A percentile compares a stretch with the other conserved stretches of the same genome.
phyloP scores from a whole-genome alignment of 306 rosid genomes.

The Elaeagnus macrophylla region DNA sequence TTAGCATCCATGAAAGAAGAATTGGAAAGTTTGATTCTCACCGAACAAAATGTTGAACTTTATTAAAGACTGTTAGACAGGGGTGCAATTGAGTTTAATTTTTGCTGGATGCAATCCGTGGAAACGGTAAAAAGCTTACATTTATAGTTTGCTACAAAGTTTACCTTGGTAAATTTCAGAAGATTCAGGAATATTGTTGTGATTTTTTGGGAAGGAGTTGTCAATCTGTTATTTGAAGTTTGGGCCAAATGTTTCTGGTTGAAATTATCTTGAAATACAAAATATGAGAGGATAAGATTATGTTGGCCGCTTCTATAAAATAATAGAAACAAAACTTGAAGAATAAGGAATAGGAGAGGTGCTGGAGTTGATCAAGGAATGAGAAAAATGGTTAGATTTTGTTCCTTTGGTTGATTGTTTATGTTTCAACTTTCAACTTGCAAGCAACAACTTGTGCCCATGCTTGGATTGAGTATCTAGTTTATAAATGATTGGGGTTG shows the following conservation, averaged over 20 bases:
- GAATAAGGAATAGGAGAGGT: neutral
- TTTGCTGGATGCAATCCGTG: neutral
- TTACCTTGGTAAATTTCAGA: neutral
- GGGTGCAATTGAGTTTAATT: neutral
- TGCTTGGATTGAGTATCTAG: neutral
- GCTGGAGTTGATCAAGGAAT: neutral
- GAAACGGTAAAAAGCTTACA: neutral
- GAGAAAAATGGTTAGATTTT: neutral
- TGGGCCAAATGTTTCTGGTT: neutral
- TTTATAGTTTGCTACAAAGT: neutral
- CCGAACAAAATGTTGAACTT: neutral
- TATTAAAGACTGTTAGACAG: too few relatives aligned
- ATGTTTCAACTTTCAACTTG: neutral
- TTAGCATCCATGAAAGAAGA: neutral
- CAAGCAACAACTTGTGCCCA: neutral
- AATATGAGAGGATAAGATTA: neutral
- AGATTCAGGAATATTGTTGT: neutral
- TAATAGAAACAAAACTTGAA: neutral
- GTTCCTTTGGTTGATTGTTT: neutral
- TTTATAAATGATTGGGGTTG: neutral
- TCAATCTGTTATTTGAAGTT: neutral
- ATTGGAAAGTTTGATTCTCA: neutral
- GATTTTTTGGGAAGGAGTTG: constrained; percentile 1
- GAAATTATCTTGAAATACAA: neutral
- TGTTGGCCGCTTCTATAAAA: neutral